A percentile compares a stretch with the other conserved stretches of the same genome.
These are phyloP conservation scores for Candida lessepsii DNA, from an alignment of 805 yeast genomes.

Conservation along the genomic window DNA sequence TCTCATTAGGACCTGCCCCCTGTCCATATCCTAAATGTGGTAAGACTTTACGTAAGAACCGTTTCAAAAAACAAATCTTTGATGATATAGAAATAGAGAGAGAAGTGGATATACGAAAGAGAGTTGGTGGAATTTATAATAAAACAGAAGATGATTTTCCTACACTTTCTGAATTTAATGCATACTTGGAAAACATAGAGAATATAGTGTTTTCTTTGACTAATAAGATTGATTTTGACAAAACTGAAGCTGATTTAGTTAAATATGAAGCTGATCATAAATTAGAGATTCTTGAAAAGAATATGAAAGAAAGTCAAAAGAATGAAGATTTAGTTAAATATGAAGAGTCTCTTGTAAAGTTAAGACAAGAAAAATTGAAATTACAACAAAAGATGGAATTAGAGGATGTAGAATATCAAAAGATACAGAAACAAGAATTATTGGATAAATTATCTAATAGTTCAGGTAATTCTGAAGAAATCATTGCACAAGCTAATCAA, in stretches of 20 bases:
- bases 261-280: slow-evolving; percentile 74
- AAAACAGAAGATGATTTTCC: slow-evolving; percentile 74
- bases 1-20: slow-evolving; percentile 91
- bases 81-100: slow-evolving; percentile 88
- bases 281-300: slow-evolving; percentile 72
- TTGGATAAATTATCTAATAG: slow-evolving; percentile 38
- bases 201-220: slow-evolving; percentile 73
- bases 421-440: slow-evolving; percentile 41
- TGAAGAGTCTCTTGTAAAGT: slow-evolving; percentile 52
- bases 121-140: slow-evolving; percentile 76
- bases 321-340: slow-evolving; percentile 65
- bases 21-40: slow-evolving; percentile 95
- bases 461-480: slow-evolving; percentile 35
- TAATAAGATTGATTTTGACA: slow-evolving; percentile 65
- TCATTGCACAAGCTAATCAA: slow-evolving; percentile 37
- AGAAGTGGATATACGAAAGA: slow-evolving; percentile 85
- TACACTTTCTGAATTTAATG: slow-evolving; percentile 59
- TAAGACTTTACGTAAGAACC: slow-evolving; percentile 79
- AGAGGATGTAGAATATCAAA: slow-evolving; percentile 40
- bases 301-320: slow-evolving; percentile 60
- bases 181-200: slow-evolving; percentile 82
- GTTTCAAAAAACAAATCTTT: slow-evolving; percentile 88
- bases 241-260: slow-evolving; percentile 62
- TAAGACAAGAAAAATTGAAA: slow-evolving; percentile 64
- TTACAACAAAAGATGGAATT: slow-evolving; percentile 59